Conservation (phyloP, 2,329 filamentous ascomycete species). For the Geosmithia putterillii region DNA sequence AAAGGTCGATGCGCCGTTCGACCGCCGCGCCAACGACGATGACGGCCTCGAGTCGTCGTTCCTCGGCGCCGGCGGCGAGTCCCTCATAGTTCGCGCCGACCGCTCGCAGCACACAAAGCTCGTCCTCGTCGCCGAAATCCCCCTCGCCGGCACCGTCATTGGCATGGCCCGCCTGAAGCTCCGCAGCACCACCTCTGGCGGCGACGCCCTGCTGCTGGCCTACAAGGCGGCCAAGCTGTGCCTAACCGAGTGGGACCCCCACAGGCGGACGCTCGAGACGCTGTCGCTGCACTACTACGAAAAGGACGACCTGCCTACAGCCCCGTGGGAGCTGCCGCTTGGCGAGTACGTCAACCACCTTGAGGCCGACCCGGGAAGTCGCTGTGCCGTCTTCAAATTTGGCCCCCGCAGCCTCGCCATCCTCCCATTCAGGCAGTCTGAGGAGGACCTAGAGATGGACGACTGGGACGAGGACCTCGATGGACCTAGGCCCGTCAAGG, state of each 20-base stretch:
- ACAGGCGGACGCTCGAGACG: conserved; percentile 66
- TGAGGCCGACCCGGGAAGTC: conserved; percentile 78
- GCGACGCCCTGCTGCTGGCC: conserved; percentile 71
- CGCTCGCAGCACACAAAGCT: conserved; percentile 61
- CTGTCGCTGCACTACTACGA: conserved; percentile 98
- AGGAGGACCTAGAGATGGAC: conserved; percentile 83
- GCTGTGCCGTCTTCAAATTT: conserved; percentile 92
- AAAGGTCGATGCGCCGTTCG: conserved; percentile 33
- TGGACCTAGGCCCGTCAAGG: conserved; percentile 46
- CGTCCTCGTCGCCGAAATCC: conserved; percentile 73
- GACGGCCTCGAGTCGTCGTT: conserved; percentile 56
- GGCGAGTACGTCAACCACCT: conserved; percentile 70
- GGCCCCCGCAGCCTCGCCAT: conserved; percentile 82
- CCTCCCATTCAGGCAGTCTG: conserved; percentile 75
- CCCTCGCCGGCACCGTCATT: conserved; percentile 72
- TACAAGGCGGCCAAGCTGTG: conserved; percentile 89
- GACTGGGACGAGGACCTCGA: conserved; percentile 80
- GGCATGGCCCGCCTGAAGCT: conserved; percentile 70
- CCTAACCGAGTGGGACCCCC: conserved; percentile 85
- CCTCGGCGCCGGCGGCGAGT: conserved; percentile 53
- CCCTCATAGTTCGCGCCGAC: conserved; percentile 48
- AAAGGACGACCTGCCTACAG: conserved; percentile 74
- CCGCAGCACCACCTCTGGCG: conserved; percentile 61
- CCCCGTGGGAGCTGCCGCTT: conserved; percentile 69
- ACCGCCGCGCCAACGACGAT: conserved; percentile 43